Conservation (phyloP, 495 filamentous ascomycete species). For the Penicillium silybi region DNA sequence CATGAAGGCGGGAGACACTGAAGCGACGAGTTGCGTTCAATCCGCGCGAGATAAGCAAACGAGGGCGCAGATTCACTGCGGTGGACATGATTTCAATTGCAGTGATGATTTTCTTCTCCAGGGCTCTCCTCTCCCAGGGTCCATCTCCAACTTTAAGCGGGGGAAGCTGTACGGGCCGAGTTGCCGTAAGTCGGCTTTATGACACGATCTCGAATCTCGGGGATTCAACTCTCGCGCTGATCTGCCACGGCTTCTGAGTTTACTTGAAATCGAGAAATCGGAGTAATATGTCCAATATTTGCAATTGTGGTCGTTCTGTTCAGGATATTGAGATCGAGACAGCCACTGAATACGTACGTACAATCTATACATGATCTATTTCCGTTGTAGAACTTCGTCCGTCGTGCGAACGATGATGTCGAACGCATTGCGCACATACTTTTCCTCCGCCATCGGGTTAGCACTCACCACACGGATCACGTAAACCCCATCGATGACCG, state of each 20-base stretch:
- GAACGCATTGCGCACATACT: conserved; percentile 70
- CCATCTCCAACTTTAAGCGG: conserved; percentile 6
- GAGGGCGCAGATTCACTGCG: background rate
- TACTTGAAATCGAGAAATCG: no score
- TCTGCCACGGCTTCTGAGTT: no score
- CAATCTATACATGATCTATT: background rate
- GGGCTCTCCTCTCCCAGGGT: background rate
- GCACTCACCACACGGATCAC: conserved; percentile 78
- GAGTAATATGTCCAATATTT: no score
- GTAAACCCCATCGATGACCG: conserved; percentile 69
- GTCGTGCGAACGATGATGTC: conserved; percentile 68
- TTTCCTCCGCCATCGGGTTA: conserved; percentile 64
- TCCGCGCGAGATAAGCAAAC: background rate
- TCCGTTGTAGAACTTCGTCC: conserved; percentile 51
- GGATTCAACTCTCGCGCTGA: background rate
- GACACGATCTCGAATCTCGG: background rate
- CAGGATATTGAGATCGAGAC: no score
- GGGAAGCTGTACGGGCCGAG: conserved; percentile 1
- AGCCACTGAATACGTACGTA: background rate
- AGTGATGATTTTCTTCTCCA: background rate
- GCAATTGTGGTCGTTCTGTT: no score
- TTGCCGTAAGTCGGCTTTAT: conserved; percentile 8
- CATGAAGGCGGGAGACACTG: conserved; percentile 10
- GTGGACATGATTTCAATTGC: background rate
- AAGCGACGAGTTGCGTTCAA: background rate